Evolutionary conservation across 2,329 filamentous ascomycete species (phyloP).

Genomic region (Fusarium burgessii): DNA sequence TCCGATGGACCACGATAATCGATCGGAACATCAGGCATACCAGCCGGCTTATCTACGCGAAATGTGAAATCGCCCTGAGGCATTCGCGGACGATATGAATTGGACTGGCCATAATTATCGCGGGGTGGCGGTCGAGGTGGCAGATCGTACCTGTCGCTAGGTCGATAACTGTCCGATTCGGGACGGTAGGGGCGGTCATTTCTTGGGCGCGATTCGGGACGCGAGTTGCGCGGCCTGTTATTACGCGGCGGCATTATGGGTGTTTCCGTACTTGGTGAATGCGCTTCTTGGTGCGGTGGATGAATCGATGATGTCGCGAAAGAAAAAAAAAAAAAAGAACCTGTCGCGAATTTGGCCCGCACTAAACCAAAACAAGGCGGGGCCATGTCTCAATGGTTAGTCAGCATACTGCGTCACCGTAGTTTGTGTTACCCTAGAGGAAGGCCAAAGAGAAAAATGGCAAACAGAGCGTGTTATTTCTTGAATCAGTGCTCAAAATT

Average conservation of each 20-base stretch:
- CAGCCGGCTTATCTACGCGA: slow-evolving; percentile 63
- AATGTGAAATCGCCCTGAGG: slow-evolving; percentile 68
- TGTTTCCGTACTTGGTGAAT: neutral
- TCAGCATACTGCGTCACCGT: slow-evolving; percentile 14
- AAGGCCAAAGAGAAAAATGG: rapidly evolving
- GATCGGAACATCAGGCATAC: slow-evolving; percentile 54
- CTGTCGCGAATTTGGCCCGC: slow-evolving; percentile 21
- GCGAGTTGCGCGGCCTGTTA: slow-evolving; percentile 29
- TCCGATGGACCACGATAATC: slow-evolving; percentile 34
- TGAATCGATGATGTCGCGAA: slow-evolving; percentile 32
- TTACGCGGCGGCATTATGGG: slow-evolving; percentile 32
- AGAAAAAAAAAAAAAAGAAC: slow-evolving; percentile 39
- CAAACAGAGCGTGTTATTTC: neutral
- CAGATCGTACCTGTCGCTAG: slow-evolving; percentile 40
- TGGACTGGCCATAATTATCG: slow-evolving; percentile 40
- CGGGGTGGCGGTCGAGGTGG: slow-evolving; percentile 35
- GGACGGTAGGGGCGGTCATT: slow-evolving; percentile 36
- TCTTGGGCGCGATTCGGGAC: slow-evolving; percentile 25
- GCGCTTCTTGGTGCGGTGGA: slow-evolving; percentile 8
- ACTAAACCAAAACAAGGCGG: slow-evolving; percentile 2
- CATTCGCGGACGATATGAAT: slow-evolving; percentile 49
- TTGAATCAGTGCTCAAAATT: neutral
- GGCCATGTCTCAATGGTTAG: neutral
- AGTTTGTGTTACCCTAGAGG: neutral
- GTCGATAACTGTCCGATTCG: slow-evolving; percentile 50